These are phyloP conservation scores for sorghum (Sorghum bicolor) DNA, from an alignment of 176 grass and related monocot species.

Conservation along the genomic window DNA sequence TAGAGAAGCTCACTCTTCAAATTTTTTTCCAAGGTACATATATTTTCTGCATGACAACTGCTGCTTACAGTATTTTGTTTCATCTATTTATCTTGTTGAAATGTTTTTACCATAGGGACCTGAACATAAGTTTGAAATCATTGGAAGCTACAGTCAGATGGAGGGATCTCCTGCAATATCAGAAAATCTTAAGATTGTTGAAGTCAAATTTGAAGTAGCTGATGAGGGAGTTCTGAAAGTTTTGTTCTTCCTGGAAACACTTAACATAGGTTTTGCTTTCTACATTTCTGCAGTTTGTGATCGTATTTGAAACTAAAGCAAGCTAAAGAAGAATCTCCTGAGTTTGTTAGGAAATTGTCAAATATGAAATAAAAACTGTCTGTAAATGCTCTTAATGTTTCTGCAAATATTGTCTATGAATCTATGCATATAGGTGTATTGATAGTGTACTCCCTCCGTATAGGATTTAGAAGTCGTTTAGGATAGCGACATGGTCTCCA, in stretches of 20 bases:
- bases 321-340: background rate
- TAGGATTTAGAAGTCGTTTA: too few species aligned
- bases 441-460: too few species aligned
- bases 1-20: slow-evolving; percentile 32
- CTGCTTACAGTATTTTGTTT: background rate
- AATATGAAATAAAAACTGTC: background rate
- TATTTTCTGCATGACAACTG: background rate
- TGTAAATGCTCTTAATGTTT: background rate
- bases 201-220: background rate
- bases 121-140: background rate
- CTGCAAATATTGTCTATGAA: background rate
- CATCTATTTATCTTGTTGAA: background rate
- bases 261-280: background rate
- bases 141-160: background rate
- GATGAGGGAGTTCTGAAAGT: background rate
- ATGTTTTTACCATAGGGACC: background rate
- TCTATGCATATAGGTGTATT: background rate
- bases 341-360: background rate
- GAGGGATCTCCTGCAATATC: background rate
- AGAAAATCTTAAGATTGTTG: background rate
- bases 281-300: background rate
- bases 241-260: background rate
- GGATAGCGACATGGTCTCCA: too few species aligned
- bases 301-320: background rate
- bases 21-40: background rate